phyloP scores from a whole-genome alignment of 176 grass and related monocot genomes.

The Aegilops umbellulata region DNA sequence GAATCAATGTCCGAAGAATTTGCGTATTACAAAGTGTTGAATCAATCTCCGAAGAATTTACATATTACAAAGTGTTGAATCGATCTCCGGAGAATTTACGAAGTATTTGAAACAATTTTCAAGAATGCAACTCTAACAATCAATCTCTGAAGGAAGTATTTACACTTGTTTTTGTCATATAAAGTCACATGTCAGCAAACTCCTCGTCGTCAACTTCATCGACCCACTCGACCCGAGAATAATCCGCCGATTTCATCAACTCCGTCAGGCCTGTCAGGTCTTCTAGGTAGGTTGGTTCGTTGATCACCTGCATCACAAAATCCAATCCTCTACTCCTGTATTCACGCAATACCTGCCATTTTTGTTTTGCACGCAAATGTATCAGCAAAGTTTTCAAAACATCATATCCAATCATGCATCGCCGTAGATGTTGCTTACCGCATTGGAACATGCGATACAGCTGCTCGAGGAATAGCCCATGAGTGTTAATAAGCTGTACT shows the following conservation, averaged over 20 bases:
- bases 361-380: not conserved
- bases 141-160: not conserved
- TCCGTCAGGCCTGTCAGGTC: constrained; percentile 88
- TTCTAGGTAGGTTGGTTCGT: constrained; percentile 87
- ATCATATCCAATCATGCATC: not conserved
- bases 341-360: constrained; percentile 72
- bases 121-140: not conserved
- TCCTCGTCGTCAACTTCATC: constrained; percentile 59
- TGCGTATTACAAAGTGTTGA: too few relatives aligned
- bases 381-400: not conserved
- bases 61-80: too few relatives aligned
- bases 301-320: constrained; percentile 91
- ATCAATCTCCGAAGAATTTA: too few relatives aligned
- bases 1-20: too few relatives aligned
- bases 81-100: too few relatives aligned
- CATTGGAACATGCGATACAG: constrained; percentile 81
- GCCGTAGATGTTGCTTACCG: constrained; percentile 46
- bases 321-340: constrained; percentile 72
- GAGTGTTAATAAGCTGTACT: constrained; percentile 75
- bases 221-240: constrained; percentile 59
- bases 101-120: not conserved
- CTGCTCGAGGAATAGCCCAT: constrained; percentile 79
- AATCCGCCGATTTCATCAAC: constrained; percentile 61
- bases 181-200: constrained; percentile 28
- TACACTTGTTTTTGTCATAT: constrained; percentile 1